Percentiles rank a stretch among this genome's conserved stretches.
These are phyloP conservation scores for Pigoraptor vietnamica DNA, from an alignment of 78 protist genomes.

Conservation along the genomic window DNA sequence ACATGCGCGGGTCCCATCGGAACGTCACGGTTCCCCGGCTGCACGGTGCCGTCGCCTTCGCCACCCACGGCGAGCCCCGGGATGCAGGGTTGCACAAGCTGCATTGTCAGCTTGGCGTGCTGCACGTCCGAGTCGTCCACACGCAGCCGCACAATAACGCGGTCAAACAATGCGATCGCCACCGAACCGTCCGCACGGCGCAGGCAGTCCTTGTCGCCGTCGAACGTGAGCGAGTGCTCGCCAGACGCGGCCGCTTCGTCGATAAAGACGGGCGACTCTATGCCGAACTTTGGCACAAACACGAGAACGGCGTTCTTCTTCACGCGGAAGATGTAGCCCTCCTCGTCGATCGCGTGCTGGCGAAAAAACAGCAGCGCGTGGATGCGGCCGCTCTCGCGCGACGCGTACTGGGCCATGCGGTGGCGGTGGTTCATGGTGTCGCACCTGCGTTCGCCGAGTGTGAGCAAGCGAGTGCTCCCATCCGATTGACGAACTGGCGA, in stretches of 20 bases:
- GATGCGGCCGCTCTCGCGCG: conserved; percentile 66
- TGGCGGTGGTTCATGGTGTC: conserved; percentile 57
- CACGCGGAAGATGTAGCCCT: conserved; percentile 58
- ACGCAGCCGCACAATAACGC: not conserved
- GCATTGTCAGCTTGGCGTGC: not conserved
- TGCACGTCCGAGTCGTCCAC: conserved; percentile 1
- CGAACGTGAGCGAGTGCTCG: not conserved
- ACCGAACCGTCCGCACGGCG: not conserved
- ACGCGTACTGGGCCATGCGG: conserved; percentile 71
- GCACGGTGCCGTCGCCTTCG: too few species aligned
- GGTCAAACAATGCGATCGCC: conserved; percentile 2
- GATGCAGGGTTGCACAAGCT: not conserved
- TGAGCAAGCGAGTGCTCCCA: too few species aligned
- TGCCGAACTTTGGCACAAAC: conserved; percentile 51
- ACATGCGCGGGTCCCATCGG: too few species aligned
- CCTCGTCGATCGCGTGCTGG: conserved; percentile 32
- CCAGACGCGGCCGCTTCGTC: not conserved
- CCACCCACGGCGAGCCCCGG: not conserved
- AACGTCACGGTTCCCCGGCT: too few species aligned
- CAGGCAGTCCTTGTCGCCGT: not conserved
- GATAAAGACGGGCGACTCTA: conserved; percentile 7
- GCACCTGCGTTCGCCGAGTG: not conserved
- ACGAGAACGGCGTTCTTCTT: conserved; percentile 64
- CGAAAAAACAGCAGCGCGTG: conserved; percentile 74
- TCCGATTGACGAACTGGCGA: too few species aligned